These are phyloP conservation scores for Bipolaris gigantea DNA, from an alignment of 2,329 filamentous ascomycete genomes.

Conservation along the genomic window DNA sequence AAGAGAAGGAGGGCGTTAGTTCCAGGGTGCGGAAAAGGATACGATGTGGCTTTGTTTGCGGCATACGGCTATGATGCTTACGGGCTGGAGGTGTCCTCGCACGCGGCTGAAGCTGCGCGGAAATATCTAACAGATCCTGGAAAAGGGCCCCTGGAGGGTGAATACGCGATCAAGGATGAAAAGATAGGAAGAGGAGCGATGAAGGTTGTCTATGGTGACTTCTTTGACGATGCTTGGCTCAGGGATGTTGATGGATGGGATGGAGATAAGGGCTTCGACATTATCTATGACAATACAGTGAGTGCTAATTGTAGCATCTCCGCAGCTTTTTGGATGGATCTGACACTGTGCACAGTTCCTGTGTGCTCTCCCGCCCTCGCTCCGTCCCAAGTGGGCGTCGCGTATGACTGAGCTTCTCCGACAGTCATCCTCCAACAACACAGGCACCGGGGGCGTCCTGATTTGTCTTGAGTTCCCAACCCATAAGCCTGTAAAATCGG, in stretches of 20 bases:
- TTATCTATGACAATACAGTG: slow-evolving; percentile 67
- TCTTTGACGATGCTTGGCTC: slow-evolving; percentile 65
- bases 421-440: slow-evolving; percentile 24
- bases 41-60: slow-evolving; percentile 76
- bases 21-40: slow-evolving; percentile 79
- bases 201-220: slow-evolving; percentile 65
- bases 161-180: slow-evolving; percentile 50
- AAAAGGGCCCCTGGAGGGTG: slow-evolving; percentile 43
- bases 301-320: slow-evolving; percentile 18
- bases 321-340: neutral
- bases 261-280: slow-evolving; percentile 59
- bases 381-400: slow-evolving; percentile 61
- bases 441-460: slow-evolving; percentile 49
- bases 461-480: slow-evolving; percentile 78
- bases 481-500: slow-evolving; percentile 64
- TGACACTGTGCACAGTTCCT: slow-evolving; percentile 54
- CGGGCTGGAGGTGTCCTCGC: slow-evolving; percentile 69
- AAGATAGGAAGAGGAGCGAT: slow-evolving; percentile 54
- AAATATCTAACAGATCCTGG: slow-evolving; percentile 42
- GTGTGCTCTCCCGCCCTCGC: slow-evolving; percentile 58
- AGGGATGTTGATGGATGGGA: slow-evolving; percentile 37
- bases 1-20: slow-evolving; percentile 65
- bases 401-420: slow-evolving; percentile 58
- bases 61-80: slow-evolving; percentile 76
- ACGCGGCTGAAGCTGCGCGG: slow-evolving; percentile 53